These are phyloP conservation scores for Scutellaria galericulata DNA, from an alignment of 257 asterid genomes.

Conservation along the genomic window DNA sequence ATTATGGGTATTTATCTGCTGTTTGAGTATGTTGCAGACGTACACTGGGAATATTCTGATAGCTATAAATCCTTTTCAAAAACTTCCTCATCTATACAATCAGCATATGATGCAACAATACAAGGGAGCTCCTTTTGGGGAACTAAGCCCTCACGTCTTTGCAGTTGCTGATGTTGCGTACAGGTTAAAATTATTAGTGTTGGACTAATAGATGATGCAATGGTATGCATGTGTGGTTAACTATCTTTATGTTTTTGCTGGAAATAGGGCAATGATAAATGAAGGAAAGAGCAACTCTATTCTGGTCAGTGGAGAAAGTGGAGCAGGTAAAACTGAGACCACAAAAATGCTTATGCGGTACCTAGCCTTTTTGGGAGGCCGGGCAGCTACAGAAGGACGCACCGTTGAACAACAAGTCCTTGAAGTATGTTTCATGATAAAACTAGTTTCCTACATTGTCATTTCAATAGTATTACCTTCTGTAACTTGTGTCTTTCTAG, in stretches of 20 bases:
- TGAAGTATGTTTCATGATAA: constrained; percentile 65
- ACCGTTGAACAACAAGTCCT: constrained; percentile 99
- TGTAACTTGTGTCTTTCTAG: constrained; percentile 25
- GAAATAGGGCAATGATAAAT: constrained; percentile 86
- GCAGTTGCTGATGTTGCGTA: constrained; percentile 99
- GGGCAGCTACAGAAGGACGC: constrained; percentile 96
- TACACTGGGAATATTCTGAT: constrained; percentile 96
- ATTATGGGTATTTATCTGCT: constrained; percentile 37
- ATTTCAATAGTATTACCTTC: constrained; percentile 27
- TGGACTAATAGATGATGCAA: constrained; percentile 28
- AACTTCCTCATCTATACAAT: constrained; percentile 82
- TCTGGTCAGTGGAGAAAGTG: constrained; percentile 99
- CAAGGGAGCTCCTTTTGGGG: constrained; percentile 96
- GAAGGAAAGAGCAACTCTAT: constrained; percentile 95
- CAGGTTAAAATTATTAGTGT: constrained; percentile 59
- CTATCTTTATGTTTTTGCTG: constrained; percentile 34
- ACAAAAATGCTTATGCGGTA: constrained; percentile 98
- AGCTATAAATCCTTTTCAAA: constrained; percentile 98
- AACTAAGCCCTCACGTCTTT: constrained; percentile 95
- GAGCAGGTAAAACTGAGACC: constrained; percentile 99
- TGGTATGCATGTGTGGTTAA: constrained; percentile 24
- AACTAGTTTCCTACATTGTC: constrained; percentile 32
- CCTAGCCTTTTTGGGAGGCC: constrained; percentile 95
- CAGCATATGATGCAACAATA: constrained; percentile 97
- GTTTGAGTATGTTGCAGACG: constrained; percentile 64